Evolutionary conservation across 202 grass and related monocot genomes (phyloP), one percentile per base, ranked within the genome.

Genomic region (Schoenoplectus triqueter): DNA sequence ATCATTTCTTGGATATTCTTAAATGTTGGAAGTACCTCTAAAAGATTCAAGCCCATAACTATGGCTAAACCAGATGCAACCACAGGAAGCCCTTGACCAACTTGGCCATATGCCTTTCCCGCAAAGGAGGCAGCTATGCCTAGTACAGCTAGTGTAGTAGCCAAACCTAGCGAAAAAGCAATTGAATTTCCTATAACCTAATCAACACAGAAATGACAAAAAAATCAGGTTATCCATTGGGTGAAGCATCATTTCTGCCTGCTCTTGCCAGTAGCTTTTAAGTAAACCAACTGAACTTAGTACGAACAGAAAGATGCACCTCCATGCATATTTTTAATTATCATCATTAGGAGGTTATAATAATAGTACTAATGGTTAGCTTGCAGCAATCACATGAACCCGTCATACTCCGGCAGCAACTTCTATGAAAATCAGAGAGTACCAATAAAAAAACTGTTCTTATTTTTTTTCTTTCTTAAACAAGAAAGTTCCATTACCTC

Each of bases 91-190:
- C 95, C 95, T 93, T 98, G 95, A 20, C 95, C 95, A 46, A 98
- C 87, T 77, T 98, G 95, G 61, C 92, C 95, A 77, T 98, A 95
- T 69, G 95, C 95, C 66, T 98, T 98, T 86, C 95, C 92, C 78
- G 95, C 95, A 92, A 98, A 98, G 66, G 95, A 93, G 80, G 95
- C 95, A 89, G 88, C 95, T 64, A 98, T 91, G 46, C 95, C 95
- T 73, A 98, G 92, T 76, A 90, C 85, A 65, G 95, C 91, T 85
- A 98, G 91, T 73, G 95, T 98, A 88, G 95, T 98, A 51, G 92
- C 95, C 86, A 95, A 85, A 81, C 95, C 95, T 86, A 98, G 86
- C 19, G 95, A 87, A 86, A 98, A 98, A 52, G 95, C 88, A 86
- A 95, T 86, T 81, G 95, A 95, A 93, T 95, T 98, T 85, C 92